These are phyloP conservation scores for Rhodotorula sp. DNA, from an alignment of 1,284 basidiomycete species.

Conservation along the genomic window DNA sequence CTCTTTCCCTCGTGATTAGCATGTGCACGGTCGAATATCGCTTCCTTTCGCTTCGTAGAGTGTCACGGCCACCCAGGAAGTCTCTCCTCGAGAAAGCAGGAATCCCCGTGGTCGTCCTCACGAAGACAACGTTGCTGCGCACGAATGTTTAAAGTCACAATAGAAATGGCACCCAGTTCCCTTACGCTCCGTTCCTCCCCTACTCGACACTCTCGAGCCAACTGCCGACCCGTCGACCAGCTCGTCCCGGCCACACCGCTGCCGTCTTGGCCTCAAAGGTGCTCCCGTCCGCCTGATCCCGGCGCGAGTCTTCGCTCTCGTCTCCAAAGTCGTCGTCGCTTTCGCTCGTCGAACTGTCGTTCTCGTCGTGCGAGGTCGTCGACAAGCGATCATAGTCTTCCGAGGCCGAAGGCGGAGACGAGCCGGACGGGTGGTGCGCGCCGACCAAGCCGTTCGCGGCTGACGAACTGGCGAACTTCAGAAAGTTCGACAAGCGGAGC, in stretches of 20 bases:
- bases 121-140: too few species aligned
- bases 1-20: neutral
- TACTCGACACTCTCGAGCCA: slow-evolving; percentile 1
- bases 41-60: neutral
- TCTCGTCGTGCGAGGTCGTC: neutral
- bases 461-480: too few species aligned
- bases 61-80: neutral
- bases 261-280: too few species aligned
- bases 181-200: neutral
- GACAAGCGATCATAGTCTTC: neutral
- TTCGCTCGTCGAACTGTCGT: neutral
- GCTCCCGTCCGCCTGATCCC: neutral
- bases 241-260: too few species aligned
- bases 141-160: too few species aligned
- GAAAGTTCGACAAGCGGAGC: too few species aligned
- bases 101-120: too few species aligned
- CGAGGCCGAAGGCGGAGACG: neutral
- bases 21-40: neutral
- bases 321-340: neutral
- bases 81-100: neutral
- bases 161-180: too few species aligned
- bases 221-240: too few species aligned
- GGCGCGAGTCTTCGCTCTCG: neutral
- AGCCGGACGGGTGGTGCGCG: neutral
- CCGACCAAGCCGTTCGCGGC: neutral